phyloP scores from a whole-genome alignment of 306 rosid genomes.

The Gillenia trifoliata region DNA sequence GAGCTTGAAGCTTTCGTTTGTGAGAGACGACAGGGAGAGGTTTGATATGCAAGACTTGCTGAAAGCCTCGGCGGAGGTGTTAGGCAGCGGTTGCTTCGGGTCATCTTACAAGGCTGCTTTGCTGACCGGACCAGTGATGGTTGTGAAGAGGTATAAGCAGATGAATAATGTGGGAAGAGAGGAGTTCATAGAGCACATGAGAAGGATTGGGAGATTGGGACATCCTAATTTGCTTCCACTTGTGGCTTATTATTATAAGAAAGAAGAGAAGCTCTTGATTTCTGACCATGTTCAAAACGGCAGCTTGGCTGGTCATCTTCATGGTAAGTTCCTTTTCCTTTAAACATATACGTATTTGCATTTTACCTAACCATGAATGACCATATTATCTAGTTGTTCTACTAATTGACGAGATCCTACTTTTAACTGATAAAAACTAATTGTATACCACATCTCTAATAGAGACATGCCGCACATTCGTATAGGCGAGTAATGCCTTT shows the following conservation, averaged over 20 bases:
- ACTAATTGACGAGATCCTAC: neutral
- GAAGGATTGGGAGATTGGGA: slow-evolving; percentile 64
- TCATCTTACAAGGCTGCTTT: slow-evolving; percentile 91
- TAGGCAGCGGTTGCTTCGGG: slow-evolving; percentile 78
- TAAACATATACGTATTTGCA: neutral
- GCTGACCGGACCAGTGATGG: slow-evolving; percentile 48
- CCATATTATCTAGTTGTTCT: neutral
- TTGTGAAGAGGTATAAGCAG: slow-evolving; percentile 85
- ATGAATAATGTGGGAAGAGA: slow-evolving; percentile 84
- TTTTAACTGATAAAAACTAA: neutral
- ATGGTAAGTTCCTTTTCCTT: slow-evolving; percentile 38
- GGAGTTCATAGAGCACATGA: slow-evolving; percentile 87
- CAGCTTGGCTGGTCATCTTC: slow-evolving; percentile 70
- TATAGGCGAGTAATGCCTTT: neutral
- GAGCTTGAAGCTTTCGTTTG: slow-evolving; percentile 47
- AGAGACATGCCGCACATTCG: neutral
- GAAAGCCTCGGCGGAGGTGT: slow-evolving; percentile 79
- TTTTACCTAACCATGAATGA: neutral
- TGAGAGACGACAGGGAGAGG: slow-evolving; percentile 50
- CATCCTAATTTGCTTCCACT: slow-evolving; percentile 76
- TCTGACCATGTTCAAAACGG: slow-evolving; percentile 48
- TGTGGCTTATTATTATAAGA: slow-evolving; percentile 83
- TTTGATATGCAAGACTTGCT: slow-evolving; percentile 83
- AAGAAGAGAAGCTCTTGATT: slow-evolving; percentile 85
- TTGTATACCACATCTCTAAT: neutral